Evolutionary conservation across 2,329 filamentous ascomycete species (phyloP).

Genomic region (Pyrenochaeta sp.): DNA sequence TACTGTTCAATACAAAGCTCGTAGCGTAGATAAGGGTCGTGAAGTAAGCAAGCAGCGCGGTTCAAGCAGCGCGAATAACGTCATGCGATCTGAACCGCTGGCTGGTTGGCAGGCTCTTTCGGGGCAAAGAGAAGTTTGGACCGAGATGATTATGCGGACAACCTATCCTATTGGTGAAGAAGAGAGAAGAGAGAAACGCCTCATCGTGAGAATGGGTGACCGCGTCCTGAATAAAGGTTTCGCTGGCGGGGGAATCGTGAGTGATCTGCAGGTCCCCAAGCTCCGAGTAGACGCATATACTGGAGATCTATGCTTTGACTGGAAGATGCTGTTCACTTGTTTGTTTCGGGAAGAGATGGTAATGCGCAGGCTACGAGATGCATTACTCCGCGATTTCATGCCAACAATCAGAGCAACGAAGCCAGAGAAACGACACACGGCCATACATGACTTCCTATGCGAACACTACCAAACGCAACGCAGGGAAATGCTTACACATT

Average conservation of each 20-base stretch:
- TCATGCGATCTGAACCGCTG: neutral
- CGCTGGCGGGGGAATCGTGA: constrained; percentile 8
- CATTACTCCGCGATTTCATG: neutral
- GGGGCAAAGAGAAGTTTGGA: neutral
- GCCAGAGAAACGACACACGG: neutral
- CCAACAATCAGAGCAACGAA: neutral
- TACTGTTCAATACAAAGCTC: neutral
- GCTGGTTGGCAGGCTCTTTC: neutral
- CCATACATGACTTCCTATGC: neutral
- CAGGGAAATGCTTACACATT: neutral
- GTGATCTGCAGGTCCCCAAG: constrained; percentile 1
- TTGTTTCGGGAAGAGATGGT: constrained; percentile 12
- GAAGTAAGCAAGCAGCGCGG: too few relatives aligned
- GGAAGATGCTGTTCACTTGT: constrained; percentile 6
- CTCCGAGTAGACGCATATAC: neutral
- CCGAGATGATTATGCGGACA: neutral
- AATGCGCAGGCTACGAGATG: neutral
- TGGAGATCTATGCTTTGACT: constrained; percentile 5
- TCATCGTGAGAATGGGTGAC: neutral
- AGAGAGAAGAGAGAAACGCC: neutral
- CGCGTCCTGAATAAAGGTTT: constrained; percentile 1
- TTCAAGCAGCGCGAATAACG: neutral
- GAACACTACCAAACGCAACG: neutral
- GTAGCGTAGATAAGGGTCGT: neutral
- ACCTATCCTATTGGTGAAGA: neutral